Percentiles rank a stretch among this genome's conserved stretches.
phyloP scores from a whole-genome alignment of 1,284 basidiomycete genomes.

The Jaminaea rosea region DNA sequence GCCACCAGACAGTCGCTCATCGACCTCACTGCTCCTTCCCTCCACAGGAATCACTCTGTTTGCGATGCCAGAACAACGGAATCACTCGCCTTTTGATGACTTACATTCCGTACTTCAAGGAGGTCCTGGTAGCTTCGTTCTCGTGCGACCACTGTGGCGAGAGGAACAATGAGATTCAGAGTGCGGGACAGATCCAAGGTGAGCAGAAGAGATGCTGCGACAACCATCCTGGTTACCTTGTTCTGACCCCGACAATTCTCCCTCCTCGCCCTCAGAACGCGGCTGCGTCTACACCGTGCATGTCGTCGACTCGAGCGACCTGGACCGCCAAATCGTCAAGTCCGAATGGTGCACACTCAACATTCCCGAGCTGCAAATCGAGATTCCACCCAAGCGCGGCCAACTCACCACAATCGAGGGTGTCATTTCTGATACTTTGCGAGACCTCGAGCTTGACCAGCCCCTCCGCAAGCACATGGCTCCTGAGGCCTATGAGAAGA shows the following conservation, averaged over 20 bases:
- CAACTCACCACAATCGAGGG: slow-evolving; percentile 95
- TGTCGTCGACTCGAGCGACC: slow-evolving; percentile 62
- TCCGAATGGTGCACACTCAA: slow-evolving; percentile 70
- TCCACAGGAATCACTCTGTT: slow-evolving; percentile 90
- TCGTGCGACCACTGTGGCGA: slow-evolving; percentile 84
- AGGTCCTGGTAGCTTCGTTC: slow-evolving; percentile 95
- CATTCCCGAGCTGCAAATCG: slow-evolving; percentile 82
- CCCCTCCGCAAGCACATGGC: slow-evolving; percentile 76
- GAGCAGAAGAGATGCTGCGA: slow-evolving; percentile 29
- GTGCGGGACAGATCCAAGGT: slow-evolving; percentile 81
- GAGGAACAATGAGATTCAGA: slow-evolving; percentile 88
- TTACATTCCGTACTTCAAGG: slow-evolving; percentile 88
- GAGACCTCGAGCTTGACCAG: slow-evolving; percentile 76
- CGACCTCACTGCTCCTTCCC: no score
- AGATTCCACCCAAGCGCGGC: slow-evolving; percentile 72
- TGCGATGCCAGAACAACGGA: slow-evolving; percentile 87
- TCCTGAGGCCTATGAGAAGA: slow-evolving; percentile 65
- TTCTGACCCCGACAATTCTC: no score
- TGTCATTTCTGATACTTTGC: slow-evolving; percentile 70
- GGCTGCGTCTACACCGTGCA: slow-evolving; percentile 67
- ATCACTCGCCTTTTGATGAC: slow-evolving; percentile 85
- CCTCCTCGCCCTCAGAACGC: slow-evolving; percentile 25
- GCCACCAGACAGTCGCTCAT: no score
- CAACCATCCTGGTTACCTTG: background rate
- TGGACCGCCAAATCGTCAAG: slow-evolving; percentile 89